Conservation (phyloP, 2,329 filamentous ascomycete species). For the Dactylonectria estremocensis region DNA sequence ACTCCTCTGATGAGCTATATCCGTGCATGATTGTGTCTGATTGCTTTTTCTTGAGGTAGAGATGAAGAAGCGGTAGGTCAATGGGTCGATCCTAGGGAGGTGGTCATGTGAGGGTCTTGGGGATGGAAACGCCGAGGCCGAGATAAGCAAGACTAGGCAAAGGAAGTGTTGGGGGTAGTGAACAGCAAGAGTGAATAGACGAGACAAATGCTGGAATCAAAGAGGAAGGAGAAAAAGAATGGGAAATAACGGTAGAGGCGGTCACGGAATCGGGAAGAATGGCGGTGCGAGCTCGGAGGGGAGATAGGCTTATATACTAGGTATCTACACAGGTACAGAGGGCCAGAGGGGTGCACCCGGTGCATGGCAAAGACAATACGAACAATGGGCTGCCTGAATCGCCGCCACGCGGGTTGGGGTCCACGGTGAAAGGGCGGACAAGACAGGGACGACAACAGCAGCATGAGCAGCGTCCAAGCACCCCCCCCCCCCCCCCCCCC, state of each 20-base stretch:
- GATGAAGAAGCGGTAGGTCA: not conserved
- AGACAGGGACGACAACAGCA: slow-evolving; percentile 11
- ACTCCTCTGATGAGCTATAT: slow-evolving; percentile 67
- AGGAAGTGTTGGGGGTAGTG: not conserved
- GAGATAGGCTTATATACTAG: slow-evolving; percentile 23
- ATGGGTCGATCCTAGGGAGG: not conserved
- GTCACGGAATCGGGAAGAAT: slow-evolving; percentile 22
- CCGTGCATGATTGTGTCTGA: slow-evolving; percentile 56
- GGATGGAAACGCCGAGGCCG: not conserved
- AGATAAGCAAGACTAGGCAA: slow-evolving; percentile 4
- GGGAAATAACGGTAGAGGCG: slow-evolving; percentile 11
- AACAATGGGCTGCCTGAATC: slow-evolving; percentile 14
- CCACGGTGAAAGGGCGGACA: slow-evolving; percentile 1
- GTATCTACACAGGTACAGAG: too few relatives aligned
- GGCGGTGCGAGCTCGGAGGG: slow-evolving; percentile 15
- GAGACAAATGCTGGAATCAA: not conserved
- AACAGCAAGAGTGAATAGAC: not conserved
- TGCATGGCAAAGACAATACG: not conserved
- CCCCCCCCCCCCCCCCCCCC: too few relatives aligned
- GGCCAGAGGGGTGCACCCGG: not conserved
- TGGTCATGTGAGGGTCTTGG: not conserved
- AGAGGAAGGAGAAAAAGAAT: not conserved
- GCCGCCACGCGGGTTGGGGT: slow-evolving; percentile 17
- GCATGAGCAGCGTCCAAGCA: too few relatives aligned
- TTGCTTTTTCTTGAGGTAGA: not conserved